Percentiles rank a stretch among this genome's conserved stretches.
phyloP scores from a whole-genome alignment of 352 stramenopile species.

The Globisporangium orthogonon region DNA sequence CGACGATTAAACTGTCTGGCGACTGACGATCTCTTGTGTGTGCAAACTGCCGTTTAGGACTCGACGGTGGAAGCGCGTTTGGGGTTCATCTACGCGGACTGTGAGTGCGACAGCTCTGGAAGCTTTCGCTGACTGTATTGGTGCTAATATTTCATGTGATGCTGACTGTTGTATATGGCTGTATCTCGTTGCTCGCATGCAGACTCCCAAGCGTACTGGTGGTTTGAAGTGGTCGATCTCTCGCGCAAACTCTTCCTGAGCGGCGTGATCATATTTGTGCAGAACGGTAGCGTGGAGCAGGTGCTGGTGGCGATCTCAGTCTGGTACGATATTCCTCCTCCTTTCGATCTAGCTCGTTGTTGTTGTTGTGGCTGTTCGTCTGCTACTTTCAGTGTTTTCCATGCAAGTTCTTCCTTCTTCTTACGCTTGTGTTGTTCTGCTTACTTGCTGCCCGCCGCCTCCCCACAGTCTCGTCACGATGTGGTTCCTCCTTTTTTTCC shows the following conservation, averaged over 20 bases:
- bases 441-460: background rate
- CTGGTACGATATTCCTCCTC: slow-evolving; percentile 22
- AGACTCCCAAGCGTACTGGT: slow-evolving; percentile 69
- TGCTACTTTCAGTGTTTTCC: too few relatives aligned
- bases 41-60: slow-evolving; percentile 23
- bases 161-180: background rate
- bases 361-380: background rate
- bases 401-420: background rate
- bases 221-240: slow-evolving; percentile 78
- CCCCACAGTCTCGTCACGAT: slow-evolving; percentile 44
- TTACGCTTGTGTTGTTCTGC: background rate
- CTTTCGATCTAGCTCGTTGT: background rate
- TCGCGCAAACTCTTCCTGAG: slow-evolving; percentile 74
- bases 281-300: slow-evolving; percentile 65
- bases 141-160: background rate
- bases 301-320: slow-evolving; percentile 57
- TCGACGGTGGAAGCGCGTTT: slow-evolving; percentile 57
- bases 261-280: slow-evolving; percentile 66
- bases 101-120: slow-evolving; percentile 18
- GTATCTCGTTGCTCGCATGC: background rate
- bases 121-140: too few relatives aligned
- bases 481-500: slow-evolving; percentile 76
- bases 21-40: background rate
- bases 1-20: background rate
- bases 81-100: slow-evolving; percentile 77